Evolutionary conservation across 345 rosid species (phyloP), one percentile per base, ranked within the genome.

Genomic region (Bruguiera gymnorhiza): DNA sequence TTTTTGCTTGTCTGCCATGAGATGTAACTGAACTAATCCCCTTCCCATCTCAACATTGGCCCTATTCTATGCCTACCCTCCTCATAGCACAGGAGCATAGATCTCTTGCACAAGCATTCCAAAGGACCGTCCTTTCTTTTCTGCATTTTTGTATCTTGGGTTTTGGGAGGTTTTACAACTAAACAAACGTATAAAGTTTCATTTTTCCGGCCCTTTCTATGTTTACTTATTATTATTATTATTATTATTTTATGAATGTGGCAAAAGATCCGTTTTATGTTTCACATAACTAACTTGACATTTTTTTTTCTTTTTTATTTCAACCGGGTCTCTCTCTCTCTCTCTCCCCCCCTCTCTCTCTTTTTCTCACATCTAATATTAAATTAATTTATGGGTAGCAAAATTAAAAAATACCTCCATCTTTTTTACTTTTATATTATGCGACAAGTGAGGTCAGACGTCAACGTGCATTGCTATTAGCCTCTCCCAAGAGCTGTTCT

Each of bases 1-100:
- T 32, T 54, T 67, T 48, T 57, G 63, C 8, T 74, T 77, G 75
- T 70, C 84, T 39, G 73, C 73, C 73, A 71, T 77, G 70, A 60
- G 29, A 71, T 60, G 59, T 53, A 72, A 71, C 27, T 59, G 75
- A 74, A 69, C 10, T 39, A 34, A 7, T 39, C 46, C 46, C 46
- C 46, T 74, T 77, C 77, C 72, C 24, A 19, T 52, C 31, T 70
- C 50, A 60, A 72, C 66, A 23, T 26, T 16, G 9, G 6, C 24
- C 16, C 61, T n/a, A 67, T 11, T 6, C 32, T n/a, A 6, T 36
- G 70, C 62, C 53, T 65, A 54, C 34, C 53, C 46, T 20, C 5
- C 24, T 16, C 57, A 66, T 30, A 23, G 46, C 15, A 6, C 24
- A 64, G 30, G 36, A 62, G 53, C 53, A 34, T 31, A 63, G 20